phyloP scores from a whole-genome alignment of 306 rosid species.

The Astragalus membranaceus region DNA sequence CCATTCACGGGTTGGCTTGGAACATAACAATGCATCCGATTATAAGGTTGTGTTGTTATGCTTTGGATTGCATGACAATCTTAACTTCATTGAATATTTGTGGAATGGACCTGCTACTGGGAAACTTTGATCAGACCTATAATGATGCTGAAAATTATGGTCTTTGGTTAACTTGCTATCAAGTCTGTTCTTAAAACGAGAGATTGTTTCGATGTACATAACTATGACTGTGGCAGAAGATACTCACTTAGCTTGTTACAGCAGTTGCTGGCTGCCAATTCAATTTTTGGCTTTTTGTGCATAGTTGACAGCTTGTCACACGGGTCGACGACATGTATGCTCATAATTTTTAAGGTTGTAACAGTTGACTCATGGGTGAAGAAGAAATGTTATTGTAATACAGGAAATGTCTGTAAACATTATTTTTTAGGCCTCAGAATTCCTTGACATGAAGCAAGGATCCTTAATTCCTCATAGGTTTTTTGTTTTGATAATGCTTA shows the following conservation, averaged over 20 bases:
- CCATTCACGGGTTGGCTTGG: slow-evolving; percentile 4
- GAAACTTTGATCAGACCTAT: not conserved
- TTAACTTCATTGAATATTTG: not conserved
- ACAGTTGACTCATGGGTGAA: not conserved
- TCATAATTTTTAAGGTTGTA: not conserved
- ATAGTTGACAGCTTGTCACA: slow-evolving; percentile 10
- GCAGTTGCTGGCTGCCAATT: not conserved
- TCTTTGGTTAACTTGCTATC: not conserved
- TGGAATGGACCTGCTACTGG: not conserved
- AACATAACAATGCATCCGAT: slow-evolving; percentile 2
- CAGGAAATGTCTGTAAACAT: slow-evolving; percentile 11
- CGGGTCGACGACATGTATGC: not conserved
- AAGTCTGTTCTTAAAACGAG: slow-evolving; percentile 13
- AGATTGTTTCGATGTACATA: slow-evolving; percentile 15
- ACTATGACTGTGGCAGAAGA: slow-evolving; percentile 12
- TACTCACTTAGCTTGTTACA: slow-evolving; percentile 7
- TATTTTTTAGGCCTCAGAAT: not conserved
- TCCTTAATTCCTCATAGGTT: slow-evolving; percentile 2
- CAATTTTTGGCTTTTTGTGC: slow-evolving; percentile 9
- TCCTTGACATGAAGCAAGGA: not conserved
- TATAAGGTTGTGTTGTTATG: not conserved
- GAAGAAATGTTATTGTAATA: not conserved
- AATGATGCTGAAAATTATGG: not conserved
- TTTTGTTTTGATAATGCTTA: not conserved
- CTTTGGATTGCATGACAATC: slow-evolving; percentile 5